phyloP scores from a whole-genome alignment of 306 rosid genomes.

The Carpinus viminea region DNA sequence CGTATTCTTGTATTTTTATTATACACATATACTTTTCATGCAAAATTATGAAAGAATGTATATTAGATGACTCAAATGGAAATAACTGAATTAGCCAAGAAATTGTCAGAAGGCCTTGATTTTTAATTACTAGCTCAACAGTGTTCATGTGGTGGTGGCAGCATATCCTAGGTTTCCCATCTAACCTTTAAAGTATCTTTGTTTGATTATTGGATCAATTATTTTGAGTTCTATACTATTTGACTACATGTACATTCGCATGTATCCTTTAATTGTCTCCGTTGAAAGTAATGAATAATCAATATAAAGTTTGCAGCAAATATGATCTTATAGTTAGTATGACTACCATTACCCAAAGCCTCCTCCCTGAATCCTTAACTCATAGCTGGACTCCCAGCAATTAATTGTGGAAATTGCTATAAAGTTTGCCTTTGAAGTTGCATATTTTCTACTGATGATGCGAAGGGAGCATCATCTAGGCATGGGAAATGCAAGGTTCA shows the following conservation, averaged over 20 bases:
- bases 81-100: neutral
- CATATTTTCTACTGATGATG: neutral
- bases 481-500: too few species aligned
- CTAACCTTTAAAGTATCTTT: neutral
- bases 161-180: neutral
- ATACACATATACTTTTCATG: neutral
- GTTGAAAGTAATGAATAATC: neutral
- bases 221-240: neutral
- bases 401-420: neutral
- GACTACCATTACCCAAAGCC: neutral
- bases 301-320: neutral
- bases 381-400: neutral
- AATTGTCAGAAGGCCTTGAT: neutral
- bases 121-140: neutral
- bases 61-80: neutral
- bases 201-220: neutral
- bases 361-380: neutral
- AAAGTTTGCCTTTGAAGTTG: neutral
- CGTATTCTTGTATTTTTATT: neutral
- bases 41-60: neutral
- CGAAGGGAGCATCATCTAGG: too few species aligned
- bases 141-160: neutral
- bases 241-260: neutral
- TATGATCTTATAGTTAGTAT: neutral
- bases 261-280: neutral